These are phyloP conservation scores for Lablab purpureus DNA, from an alignment of 306 rosid species.

Conservation along the genomic window DNA sequence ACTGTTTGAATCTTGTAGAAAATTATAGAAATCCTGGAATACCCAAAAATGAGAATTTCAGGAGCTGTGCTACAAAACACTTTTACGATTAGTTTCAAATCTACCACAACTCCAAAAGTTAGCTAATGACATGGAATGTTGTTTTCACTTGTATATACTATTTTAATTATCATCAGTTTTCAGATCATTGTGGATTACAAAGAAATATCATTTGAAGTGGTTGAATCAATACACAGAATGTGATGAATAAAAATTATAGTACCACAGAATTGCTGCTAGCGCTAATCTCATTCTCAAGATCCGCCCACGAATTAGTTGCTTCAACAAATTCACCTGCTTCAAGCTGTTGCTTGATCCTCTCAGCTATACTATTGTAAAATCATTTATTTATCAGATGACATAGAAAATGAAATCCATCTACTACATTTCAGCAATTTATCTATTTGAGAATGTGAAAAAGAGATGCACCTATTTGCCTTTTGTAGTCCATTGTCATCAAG, in stretches of 20 bases:
- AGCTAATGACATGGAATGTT: too few relatives aligned
- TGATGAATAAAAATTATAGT: not conserved
- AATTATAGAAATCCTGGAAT: conserved; percentile 70
- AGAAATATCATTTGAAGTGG: not conserved
- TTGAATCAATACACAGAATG: not conserved
- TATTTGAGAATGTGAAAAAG: not conserved
- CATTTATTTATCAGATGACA: not conserved
- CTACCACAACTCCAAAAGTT: too few relatives aligned
- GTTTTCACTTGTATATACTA: too few relatives aligned
- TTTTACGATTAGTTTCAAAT: too few relatives aligned
- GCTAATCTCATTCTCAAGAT: not conserved
- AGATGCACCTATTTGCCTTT: not conserved
- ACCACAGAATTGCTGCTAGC: conserved; percentile 15
- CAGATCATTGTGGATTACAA: not conserved
- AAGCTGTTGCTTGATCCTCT: conserved; percentile 13
- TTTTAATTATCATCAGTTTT: too few relatives aligned
- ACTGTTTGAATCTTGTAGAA: conserved; percentile 60
- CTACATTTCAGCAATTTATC: not conserved
- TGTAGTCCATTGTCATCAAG: conserved; percentile 11
- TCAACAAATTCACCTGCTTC: not conserved
- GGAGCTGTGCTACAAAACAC: not conserved
- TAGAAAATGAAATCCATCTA: not conserved
- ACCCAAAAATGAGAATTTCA: not conserved
- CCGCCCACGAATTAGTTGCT: not conserved
- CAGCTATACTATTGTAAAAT: conserved; percentile 7